Conservation (phyloP, 805 yeast genomes). For the Metschnikowia borealis region DNA sequence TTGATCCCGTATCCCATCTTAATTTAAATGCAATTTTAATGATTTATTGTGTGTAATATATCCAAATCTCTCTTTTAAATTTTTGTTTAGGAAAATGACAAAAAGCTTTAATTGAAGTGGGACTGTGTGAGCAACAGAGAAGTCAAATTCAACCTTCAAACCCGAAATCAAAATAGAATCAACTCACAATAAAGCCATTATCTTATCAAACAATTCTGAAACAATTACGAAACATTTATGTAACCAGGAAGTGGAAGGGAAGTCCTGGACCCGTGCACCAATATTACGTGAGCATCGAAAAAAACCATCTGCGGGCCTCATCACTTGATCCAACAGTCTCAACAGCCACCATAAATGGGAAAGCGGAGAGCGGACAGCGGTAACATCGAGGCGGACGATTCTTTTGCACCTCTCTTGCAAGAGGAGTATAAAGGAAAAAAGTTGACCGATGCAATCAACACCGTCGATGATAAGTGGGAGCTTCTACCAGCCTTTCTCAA, state of each 20-base stretch:
- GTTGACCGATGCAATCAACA: conserved; percentile 80
- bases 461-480: conserved; percentile 97
- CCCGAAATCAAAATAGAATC: too few relatives aligned
- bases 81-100: too few relatives aligned
- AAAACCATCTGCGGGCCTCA: conserved; percentile 4
- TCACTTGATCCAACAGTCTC: conserved; percentile 2
- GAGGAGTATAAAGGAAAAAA: conserved; percentile 84
- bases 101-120: too few relatives aligned
- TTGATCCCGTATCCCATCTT: too few relatives aligned
- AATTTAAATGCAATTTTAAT: too few relatives aligned
- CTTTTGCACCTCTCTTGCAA: conserved; percentile 71
- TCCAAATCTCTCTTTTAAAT: too few relatives aligned
- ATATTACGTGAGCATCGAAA: conserved; percentile 4
- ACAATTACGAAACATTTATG: too few relatives aligned
- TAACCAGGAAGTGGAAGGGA: not conserved
- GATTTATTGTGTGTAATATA: too few relatives aligned
- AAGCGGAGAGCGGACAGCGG: conserved; percentile 13
- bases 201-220: too few relatives aligned
- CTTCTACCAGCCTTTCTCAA: conserved; percentile 91
- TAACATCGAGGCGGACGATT: conserved; percentile 40
- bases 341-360: conserved; percentile 9
- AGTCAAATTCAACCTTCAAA: too few relatives aligned
- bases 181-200: too few relatives aligned
- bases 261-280: conserved; percentile 15
- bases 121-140: too few relatives aligned